Base-by-base conservation (phyloP, 768 basidiomycete genomes). In the Daedalea quercina region DNA sequence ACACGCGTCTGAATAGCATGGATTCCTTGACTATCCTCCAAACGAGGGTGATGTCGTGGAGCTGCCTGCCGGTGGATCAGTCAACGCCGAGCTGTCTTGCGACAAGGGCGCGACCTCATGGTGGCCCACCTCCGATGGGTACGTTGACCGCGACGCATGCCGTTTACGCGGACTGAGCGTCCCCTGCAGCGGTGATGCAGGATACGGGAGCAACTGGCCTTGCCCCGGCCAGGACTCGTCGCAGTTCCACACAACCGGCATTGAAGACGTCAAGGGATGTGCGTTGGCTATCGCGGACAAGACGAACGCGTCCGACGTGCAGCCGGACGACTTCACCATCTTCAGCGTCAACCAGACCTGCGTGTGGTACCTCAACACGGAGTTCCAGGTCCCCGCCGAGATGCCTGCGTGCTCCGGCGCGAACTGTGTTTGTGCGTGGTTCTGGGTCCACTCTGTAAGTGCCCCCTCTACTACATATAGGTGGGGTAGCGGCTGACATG, bases 51-150 rank as follows among this genome's bases (percentile, higher is more conserved):
- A 82, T 62, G 65, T 82, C 61, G 80, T 85, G 57, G 70, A 77
- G 28, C 76, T 87, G 35, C 78, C 79, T 0, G 85, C 78, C 0
- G 84, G 84, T 22, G 62, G 76, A 49, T 66, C 65, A 12, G 78
- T 73, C 40, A 81, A 75, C 15, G 62, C 73, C 9, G 74, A 86
- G 63, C 70, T 86, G 20, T 76, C 72, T 12, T 75, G 84, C 69
- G 73, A 79, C 65, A 85, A 85, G 58, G 76, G 76, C 23, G 78
- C 78, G 0, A 87, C 84, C 0, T 73, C 78, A 3, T 85, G 63
- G 57, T 82, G 73, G 51, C 70, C 69, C 25, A 74, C 76, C 4
- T 75, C 77, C 22, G 34, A 52, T 46, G 65, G 63, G 60, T 61
- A 47, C 33, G 56, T 33, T 20, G n/a, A 2, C 28, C 35, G 20